Evolutionary conservation across 139 green algal genomes (phyloP), one percentile per base, ranked within the genome.

Genomic region (Prasinococcaceae sp.): DNA sequence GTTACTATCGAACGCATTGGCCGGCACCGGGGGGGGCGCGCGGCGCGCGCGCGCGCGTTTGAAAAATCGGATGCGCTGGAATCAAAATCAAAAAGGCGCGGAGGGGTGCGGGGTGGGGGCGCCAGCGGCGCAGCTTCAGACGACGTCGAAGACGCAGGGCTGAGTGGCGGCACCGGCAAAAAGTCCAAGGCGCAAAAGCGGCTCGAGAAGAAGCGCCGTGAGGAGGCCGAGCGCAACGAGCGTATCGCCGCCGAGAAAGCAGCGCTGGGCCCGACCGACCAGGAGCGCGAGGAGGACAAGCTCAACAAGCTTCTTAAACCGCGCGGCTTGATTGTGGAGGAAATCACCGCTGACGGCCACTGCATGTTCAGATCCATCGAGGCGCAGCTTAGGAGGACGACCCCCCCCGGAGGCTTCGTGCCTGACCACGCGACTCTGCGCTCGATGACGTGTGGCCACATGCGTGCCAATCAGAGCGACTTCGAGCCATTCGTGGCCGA

Each of bases 281-380:
- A 77, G 12, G 55, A 48, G 38, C 2, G 65, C 3, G 85, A 94
- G 65, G 77, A 84, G 55, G 37, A 53, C 14, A 46, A 46, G 26
- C 64, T 95, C n/a, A 30, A 27, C 25, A 47, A 46, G 2, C 47
- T 82, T 50, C 75, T 95, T 50, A 32, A 27, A 9, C 78, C 78
- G 6, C 68, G 80, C 44, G 67, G 70, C 0, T 68, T 96, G 26
- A 33, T 32, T 12, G 51, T 95, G 9, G 58, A 64, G 0, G 79
- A 88, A 25, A 90, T 96, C 44, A 69, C 84, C 58, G 69, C 88
- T 6, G 88, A 96, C 50, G 88, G 88, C 0, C 81, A 96, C 78
- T 96, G 88, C 68, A 48, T 96, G 59, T 96, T 90, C 69, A 75
- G 81, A 20, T 73, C 85, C 0, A 17, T 94, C 29, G 82, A 90